Evolutionary conservation across 768 basidiomycete genomes (phyloP).

Genomic region (Phlebiopsis flavidoalba): DNA sequence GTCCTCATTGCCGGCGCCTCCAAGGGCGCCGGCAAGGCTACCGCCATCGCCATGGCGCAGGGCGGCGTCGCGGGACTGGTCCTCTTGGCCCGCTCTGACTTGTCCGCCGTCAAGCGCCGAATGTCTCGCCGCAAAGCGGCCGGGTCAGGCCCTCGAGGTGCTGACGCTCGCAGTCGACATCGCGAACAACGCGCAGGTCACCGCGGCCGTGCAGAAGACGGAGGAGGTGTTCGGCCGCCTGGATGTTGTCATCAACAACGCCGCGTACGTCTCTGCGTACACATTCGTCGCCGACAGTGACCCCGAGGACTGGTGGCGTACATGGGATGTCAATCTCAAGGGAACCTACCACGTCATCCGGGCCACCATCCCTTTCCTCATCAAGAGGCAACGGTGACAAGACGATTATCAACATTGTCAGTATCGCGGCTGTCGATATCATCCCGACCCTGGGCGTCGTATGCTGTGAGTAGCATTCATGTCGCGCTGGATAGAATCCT

Average conservation of each 20-base stretch:
- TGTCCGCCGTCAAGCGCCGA: background rate
- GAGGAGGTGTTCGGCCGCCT: background rate
- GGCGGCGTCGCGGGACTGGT: conserved; percentile 22
- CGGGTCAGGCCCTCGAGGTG: background rate
- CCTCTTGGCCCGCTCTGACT: conserved; percentile 15
- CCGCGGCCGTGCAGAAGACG: background rate
- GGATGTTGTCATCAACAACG: conserved; percentile 2
- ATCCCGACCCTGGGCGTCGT: background rate
- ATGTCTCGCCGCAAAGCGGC: background rate
- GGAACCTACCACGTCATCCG: conserved; percentile 11
- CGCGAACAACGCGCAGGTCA: background rate
- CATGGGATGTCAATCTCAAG: conserved; percentile 5
- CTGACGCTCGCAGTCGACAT: conserved; percentile 11
- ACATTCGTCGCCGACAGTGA: background rate
- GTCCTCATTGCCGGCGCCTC: conserved; percentile 24
- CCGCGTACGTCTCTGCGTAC: background rate
- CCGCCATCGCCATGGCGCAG: conserved; percentile 19
- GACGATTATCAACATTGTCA: conserved; percentile 7
- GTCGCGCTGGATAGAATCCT: background rate
- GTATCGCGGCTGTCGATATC: background rate
- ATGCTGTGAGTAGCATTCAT: background rate
- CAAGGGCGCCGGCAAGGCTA: conserved; percentile 23
- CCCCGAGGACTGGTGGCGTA: conserved; percentile 6
- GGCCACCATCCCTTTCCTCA: conserved; percentile 4
- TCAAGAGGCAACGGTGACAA: background rate